phyloP scores from a whole-genome alignment of 805 yeast genomes.

The Kazachstania africana region DNA sequence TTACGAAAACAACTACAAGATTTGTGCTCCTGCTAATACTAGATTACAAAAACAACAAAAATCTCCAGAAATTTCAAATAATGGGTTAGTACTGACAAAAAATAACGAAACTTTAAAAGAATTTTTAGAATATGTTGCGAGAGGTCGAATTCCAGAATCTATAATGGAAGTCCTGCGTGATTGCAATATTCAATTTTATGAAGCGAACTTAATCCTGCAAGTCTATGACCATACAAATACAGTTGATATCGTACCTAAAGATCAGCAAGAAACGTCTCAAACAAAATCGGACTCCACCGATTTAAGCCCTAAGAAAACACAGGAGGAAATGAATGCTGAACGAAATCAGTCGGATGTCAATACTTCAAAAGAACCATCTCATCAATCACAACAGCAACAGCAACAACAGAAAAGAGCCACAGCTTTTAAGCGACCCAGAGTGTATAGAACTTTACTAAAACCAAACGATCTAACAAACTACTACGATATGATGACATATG shows the following conservation, averaged over 20 bases:
- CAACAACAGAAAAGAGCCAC: not conserved
- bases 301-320: not conserved
- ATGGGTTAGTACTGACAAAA: conserved; percentile 67
- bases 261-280: conserved; percentile 2
- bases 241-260: conserved; percentile 18
- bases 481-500: conserved; percentile 74
- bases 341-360: not conserved
- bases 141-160: conserved; percentile 79
- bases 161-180: conserved; percentile 83
- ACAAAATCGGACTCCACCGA: not conserved
- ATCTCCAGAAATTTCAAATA: conserved; percentile 29
- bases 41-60: conserved; percentile 28
- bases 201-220: conserved; percentile 79
- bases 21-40: conserved; percentile 55
- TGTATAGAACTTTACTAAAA: conserved; percentile 63
- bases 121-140: conserved; percentile 66
- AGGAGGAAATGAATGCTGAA: not conserved
- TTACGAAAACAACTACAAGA: conserved; percentile 81
- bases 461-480: conserved; percentile 75
- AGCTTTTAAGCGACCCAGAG: conserved; percentile 42
- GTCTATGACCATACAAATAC: conserved; percentile 73
- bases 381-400: no score
- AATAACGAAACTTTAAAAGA: conserved; percentile 66
- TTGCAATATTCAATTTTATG: conserved; percentile 73
- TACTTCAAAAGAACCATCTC: conserved; percentile 1